A percentile compares a stretch with the other conserved stretches of the same genome.
These are phyloP conservation scores for Aspergillus steynii DNA, from an alignment of 495 filamentous ascomycete species.

Conservation along the genomic window DNA sequence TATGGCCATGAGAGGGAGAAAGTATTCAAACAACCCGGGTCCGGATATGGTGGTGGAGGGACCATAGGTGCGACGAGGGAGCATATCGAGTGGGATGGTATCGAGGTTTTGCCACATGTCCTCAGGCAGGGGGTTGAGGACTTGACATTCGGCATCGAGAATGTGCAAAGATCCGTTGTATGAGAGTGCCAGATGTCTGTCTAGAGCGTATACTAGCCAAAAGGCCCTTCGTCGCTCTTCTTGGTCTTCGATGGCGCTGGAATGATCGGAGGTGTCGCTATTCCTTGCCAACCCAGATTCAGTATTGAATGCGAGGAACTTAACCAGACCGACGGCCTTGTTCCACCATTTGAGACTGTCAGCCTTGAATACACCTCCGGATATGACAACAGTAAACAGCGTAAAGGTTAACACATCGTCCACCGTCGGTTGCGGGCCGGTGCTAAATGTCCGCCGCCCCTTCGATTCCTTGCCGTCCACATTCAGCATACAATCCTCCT, in stretches of 20 bases:
- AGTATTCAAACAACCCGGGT: conserved; percentile 68
- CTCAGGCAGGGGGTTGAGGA: conserved; percentile 35
- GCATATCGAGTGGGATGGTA: conserved; percentile 17
- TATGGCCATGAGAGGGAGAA: conserved; percentile 80
- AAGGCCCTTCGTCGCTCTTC: conserved; percentile 52
- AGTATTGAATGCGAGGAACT: conserved; percentile 8
- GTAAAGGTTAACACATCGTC: conserved; percentile 30
- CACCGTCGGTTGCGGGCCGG: conserved; percentile 5
- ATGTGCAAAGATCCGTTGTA: conserved; percentile 50
- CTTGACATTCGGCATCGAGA: conserved; percentile 46
- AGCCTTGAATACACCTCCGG: conserved; percentile 33
- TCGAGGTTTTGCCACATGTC: conserved; percentile 35
- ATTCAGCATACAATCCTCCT: background rate
- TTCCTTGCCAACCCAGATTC: conserved; percentile 6
- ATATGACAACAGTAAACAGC: conserved; percentile 30
- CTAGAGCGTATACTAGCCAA: conserved; percentile 53
- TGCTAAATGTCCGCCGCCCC: background rate
- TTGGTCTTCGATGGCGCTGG: conserved; percentile 31
- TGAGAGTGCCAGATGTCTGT: conserved; percentile 51
- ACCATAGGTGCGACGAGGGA: conserved; percentile 27
- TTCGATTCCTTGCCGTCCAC: background rate
- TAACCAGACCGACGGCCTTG: conserved; percentile 23
- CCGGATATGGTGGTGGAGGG: conserved; percentile 31
- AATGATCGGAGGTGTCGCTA: conserved; percentile 5
- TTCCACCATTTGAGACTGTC: conserved; percentile 36